Conservation (phyloP, 169 alveolate genomes). For the Cyclospora cayetanensis region DNA sequence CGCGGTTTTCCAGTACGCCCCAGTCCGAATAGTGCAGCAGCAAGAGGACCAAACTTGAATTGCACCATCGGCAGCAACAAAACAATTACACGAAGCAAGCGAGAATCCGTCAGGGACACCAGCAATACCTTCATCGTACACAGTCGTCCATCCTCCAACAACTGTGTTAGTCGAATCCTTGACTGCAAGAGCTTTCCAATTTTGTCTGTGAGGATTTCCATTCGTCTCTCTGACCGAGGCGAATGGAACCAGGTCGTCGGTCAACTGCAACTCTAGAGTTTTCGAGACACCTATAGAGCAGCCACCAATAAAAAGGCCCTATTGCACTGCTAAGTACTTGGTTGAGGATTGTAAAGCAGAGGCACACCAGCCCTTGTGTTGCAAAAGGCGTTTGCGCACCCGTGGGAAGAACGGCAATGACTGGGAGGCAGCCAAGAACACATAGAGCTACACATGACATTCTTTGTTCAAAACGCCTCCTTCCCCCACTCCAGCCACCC, state of each 20-base stretch:
- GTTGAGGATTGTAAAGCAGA: background rate
- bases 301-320: background rate
- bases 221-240: background rate
- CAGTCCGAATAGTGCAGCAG: too few relatives aligned
- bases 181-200: slow-evolving; percentile 76
- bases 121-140: slow-evolving; percentile 81
- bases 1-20: too few relatives aligned
- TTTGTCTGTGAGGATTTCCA: slow-evolving; percentile 46
- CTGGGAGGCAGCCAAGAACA: background rate
- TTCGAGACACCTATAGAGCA: slow-evolving; percentile 11
- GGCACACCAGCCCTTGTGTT: background rate
- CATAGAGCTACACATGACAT: background rate
- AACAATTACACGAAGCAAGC: too few relatives aligned
- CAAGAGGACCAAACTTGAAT: too few relatives aligned
- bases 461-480: too few relatives aligned
- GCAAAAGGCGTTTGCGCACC: too few relatives aligned
- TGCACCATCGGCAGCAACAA: too few relatives aligned
- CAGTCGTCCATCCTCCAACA: slow-evolving; percentile 78
- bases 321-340: background rate
- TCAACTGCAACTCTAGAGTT: background rate
- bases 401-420: background rate
- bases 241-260: background rate
- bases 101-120: too few relatives aligned
- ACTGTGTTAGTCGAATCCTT: slow-evolving; percentile 38
- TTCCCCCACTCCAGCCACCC: too few relatives aligned